Evolutionary conservation across 2,329 filamentous ascomycete genomes (phyloP).

Genomic region (Sclerotinia subarctica): DNA sequence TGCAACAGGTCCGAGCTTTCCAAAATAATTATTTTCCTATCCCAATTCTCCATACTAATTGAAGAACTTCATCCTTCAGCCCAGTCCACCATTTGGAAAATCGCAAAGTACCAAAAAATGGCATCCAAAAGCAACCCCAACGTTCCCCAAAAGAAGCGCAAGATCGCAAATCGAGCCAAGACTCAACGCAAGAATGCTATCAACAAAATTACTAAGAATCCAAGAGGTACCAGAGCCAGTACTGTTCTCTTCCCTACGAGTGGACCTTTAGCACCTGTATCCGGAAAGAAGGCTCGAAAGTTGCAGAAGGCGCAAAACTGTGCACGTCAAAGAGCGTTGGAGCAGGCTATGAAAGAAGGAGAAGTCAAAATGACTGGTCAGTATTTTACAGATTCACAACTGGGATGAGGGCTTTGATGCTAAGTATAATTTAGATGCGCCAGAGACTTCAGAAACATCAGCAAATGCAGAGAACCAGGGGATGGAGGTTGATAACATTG

Average conservation of each 20-base stretch:
- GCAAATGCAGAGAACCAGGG: neutral
- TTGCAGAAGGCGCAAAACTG: conserved; percentile 37
- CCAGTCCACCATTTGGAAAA: neutral
- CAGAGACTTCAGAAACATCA: conserved; percentile 11
- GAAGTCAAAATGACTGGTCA: conserved; percentile 39
- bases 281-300: conserved; percentile 39
- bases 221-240: conserved; percentile 35
- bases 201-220: conserved; percentile 36
- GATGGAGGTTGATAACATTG: conserved; percentile 19
- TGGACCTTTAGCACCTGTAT: conserved; percentile 36
- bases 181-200: conserved; percentile 36
- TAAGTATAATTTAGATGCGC: conserved; percentile 15
- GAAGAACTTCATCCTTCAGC: conserved; percentile 5
- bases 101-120: conserved; percentile 28
- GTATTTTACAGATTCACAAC: neutral
- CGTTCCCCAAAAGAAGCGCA: conserved; percentile 38
- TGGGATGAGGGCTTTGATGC: neutral
- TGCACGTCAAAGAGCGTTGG: conserved; percentile 36
- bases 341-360: conserved; percentile 36
- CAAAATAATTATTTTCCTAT: conserved; percentile 20
- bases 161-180: conserved; percentile 35
- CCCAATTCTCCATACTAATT: neutral
- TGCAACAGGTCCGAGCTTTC: neutral
- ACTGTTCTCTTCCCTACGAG: conserved; percentile 37
- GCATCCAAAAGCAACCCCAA: conserved; percentile 39